A percentile compares a stretch with the other conserved stretches of the same genome.
phyloP scores from a whole-genome alignment of 2,329 filamentous ascomycete species.

The Claviceps monticola region DNA sequence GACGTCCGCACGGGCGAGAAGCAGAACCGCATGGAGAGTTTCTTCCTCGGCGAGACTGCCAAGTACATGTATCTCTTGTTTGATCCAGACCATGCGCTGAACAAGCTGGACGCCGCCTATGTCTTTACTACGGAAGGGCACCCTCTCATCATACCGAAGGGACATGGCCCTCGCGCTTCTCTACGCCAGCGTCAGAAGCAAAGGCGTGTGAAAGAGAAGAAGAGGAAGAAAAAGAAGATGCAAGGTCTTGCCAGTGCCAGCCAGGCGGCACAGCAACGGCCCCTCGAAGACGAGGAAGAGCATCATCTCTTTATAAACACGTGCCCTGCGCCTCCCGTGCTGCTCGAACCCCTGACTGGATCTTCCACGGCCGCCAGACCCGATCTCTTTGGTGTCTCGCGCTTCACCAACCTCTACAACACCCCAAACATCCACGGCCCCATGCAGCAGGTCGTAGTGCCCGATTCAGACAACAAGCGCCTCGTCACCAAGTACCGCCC shows the following conservation, averaged over 20 bases:
- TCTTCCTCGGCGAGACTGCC: constrained; percentile 90
- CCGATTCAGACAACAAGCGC: constrained; percentile 31
- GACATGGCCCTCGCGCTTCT: too few relatives aligned
- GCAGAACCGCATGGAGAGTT: constrained; percentile 95
- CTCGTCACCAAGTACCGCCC: constrained; percentile 28
- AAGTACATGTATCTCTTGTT: constrained; percentile 94
- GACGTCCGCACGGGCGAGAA: constrained; percentile 73
- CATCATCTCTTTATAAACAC: constrained; percentile 32
- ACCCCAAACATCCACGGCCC: constrained; percentile 51
- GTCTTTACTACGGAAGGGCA: constrained; percentile 97
- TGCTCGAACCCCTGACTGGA: constrained; percentile 49
- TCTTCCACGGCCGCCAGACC: constrained; percentile 67
- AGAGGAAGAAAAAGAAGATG: neutral
- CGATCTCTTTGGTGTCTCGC: constrained; percentile 82
- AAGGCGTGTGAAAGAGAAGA: neutral
- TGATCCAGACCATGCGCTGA: constrained; percentile 72
- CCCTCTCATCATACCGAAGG: constrained; percentile 63
- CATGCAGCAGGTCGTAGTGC: constrained; percentile 20
- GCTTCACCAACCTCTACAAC: constrained; percentile 66
- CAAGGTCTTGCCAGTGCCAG: constrained; percentile 12
- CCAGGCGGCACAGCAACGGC: neutral
- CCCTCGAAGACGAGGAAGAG: constrained; percentile 24
- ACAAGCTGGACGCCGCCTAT: constrained; percentile 71
- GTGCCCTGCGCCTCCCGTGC: constrained; percentile 50
- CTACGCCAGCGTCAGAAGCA: constrained; percentile 7